A percentile compares a stretch with the other conserved stretches of the same genome.
phyloP scores from a whole-genome alignment of 768 basidiomycete species.

The Clitopilus passeckerianus region DNA sequence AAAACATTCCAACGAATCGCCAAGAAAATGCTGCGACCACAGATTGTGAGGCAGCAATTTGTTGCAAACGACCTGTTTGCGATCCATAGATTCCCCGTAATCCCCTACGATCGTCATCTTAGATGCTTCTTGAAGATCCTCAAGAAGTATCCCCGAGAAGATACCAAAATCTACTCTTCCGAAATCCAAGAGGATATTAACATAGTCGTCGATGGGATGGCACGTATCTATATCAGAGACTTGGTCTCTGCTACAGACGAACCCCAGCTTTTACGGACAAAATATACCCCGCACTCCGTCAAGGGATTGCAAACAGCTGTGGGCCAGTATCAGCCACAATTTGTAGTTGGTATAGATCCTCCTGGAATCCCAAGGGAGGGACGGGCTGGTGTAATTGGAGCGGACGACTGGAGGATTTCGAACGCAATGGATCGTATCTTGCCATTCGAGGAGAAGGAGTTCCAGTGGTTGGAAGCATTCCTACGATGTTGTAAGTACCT shows the following conservation, averaged over 20 bases:
- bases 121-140: conserved; percentile 17
- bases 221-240: neutral
- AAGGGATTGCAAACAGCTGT: conserved; percentile 2
- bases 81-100: conserved; percentile 13
- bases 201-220: conserved; percentile 11
- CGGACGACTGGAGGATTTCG: neutral
- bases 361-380: neutral
- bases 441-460: conserved; percentile 13
- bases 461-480: conserved; percentile 21
- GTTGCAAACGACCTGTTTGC: conserved; percentile 14
- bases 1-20: conserved; percentile 7
- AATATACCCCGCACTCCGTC: conserved; percentile 8
- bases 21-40: conserved; percentile 10
- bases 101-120: conserved; percentile 19
- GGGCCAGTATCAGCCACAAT: conserved; percentile 6
- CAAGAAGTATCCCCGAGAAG: conserved; percentile 9
- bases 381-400: conserved; percentile 1
- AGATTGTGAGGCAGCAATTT: conserved; percentile 10
- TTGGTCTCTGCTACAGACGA: neutral
- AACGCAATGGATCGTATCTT: conserved; percentile 1
- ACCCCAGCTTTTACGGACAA: conserved; percentile 8
- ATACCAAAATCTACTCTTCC: conserved; percentile 1
- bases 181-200: conserved; percentile 8
- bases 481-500: conserved; percentile 16
- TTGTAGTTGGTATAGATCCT: conserved; percentile 3